phyloP scores from a whole-genome alignment of 495 filamentous ascomycete genomes.

The Parachaetomium inaequale region DNA sequence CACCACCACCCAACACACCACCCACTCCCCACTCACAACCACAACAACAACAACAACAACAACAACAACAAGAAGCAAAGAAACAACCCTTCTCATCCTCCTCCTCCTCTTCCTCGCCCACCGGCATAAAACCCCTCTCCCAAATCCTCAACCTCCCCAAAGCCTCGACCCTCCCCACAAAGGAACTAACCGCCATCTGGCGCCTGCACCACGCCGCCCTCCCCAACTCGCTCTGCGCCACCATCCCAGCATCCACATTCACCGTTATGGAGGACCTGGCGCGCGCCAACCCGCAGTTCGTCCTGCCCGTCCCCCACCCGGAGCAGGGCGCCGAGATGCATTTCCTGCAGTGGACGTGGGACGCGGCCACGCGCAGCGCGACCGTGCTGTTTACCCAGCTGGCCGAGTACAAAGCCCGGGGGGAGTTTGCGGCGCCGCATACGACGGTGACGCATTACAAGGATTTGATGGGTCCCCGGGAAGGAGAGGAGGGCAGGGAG shows the following conservation, averaged over 20 bases:
- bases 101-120: slow-evolving; percentile 23
- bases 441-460: slow-evolving; percentile 89
- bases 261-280: slow-evolving; percentile 62
- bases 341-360: slow-evolving; percentile 75
- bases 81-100: slow-evolving; percentile 35
- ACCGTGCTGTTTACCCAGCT: slow-evolving; percentile 91
- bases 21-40: slow-evolving; percentile 1
- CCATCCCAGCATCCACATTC: slow-evolving; percentile 71
- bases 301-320: slow-evolving; percentile 79
- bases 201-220: slow-evolving; percentile 76
- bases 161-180: slow-evolving; percentile 63
- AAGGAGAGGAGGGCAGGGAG: slow-evolving; percentile 21
- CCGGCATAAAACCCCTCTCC: slow-evolving; percentile 68
- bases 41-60: slow-evolving; percentile 20
- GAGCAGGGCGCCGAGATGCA: slow-evolving; percentile 71
- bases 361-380: slow-evolving; percentile 56
- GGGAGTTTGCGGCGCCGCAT: slow-evolving; percentile 84
- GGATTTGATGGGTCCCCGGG: slow-evolving; percentile 53
- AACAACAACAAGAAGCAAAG: slow-evolving; percentile 19
- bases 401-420: slow-evolving; percentile 85
- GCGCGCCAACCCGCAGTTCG: slow-evolving; percentile 75
- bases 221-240: slow-evolving; percentile 71
- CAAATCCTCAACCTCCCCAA: slow-evolving; percentile 82
- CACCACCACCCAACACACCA: slow-evolving; percentile 8
- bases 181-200: slow-evolving; percentile 87